Evolutionary conservation across 768 basidiomycete species (phyloP).

Genomic region (Pisolithus marmoratus): DNA sequence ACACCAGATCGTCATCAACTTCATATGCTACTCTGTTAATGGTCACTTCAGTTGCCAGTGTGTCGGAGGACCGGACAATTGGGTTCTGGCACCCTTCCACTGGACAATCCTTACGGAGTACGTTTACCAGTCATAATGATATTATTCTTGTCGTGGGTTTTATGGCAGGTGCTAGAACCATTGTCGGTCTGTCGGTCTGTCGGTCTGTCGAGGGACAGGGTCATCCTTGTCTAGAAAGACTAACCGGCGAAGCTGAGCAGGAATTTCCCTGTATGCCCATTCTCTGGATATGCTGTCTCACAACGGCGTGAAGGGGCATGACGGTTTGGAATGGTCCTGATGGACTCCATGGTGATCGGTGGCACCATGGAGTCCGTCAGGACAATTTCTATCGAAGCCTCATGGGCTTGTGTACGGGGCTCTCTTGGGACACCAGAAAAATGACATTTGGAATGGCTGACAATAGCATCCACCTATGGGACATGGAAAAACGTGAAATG

Average conservation of each 20-base stretch:
- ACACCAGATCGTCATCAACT: slow-evolving; percentile 4
- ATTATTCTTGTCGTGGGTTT: neutral
- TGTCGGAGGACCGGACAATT: slow-evolving; percentile 5
- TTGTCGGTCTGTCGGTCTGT: too few relatives aligned
- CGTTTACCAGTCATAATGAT: neutral
- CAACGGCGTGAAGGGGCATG: neutral
- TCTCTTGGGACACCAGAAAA: slow-evolving; percentile 2
- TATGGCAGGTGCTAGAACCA: neutral
- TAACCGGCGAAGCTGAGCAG: too few relatives aligned
- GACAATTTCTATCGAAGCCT: neutral
- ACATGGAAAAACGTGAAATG: neutral
- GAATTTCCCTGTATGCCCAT: too few relatives aligned
- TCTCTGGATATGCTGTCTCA: too few relatives aligned
- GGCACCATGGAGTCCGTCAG: neutral
- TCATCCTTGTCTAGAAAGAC: too few relatives aligned
- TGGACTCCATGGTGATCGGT: too few relatives aligned
- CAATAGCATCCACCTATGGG: slow-evolving; percentile 10
- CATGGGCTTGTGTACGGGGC: slow-evolving; percentile 1
- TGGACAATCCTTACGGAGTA: neutral
- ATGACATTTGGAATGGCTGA: slow-evolving; percentile 11
- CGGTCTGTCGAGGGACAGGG: slow-evolving; percentile 4
- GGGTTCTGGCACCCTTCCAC: slow-evolving; percentile 10
- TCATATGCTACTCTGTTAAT: slow-evolving; percentile 1
- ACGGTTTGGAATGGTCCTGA: neutral
- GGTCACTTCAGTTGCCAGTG: slow-evolving; percentile 2